A percentile compares a stretch with the other conserved stretches of the same genome.
Conservation (phyloP, 1,284 basidiomycete genomes). For the Ceratobasidium sp. region DNA sequence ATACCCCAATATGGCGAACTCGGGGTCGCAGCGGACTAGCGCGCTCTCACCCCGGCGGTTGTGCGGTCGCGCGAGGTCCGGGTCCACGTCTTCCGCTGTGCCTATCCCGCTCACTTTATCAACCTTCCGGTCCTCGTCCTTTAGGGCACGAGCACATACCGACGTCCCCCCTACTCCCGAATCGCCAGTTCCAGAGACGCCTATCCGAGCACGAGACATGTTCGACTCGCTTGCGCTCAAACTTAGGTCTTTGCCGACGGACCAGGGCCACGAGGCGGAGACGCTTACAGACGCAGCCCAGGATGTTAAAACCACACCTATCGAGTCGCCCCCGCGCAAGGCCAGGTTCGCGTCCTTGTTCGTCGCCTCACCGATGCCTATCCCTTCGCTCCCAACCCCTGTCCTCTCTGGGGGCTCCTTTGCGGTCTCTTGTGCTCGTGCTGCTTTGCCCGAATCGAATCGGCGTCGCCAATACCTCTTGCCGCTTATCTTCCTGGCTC, state of each 20-base stretch:
- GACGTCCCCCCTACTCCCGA: constrained; percentile 28
- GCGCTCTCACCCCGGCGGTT: constrained; percentile 31
- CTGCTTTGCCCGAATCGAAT: constrained; percentile 34
- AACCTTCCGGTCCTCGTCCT: not conserved
- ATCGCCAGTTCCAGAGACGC: constrained; percentile 27
- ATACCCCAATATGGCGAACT: constrained; percentile 15
- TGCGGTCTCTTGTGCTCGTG: constrained; percentile 41
- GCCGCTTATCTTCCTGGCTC: constrained; percentile 45
- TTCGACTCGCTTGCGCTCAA: constrained; percentile 42
- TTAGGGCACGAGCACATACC: constrained; percentile 18
- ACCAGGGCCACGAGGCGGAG: not conserved
- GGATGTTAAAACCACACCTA: constrained; percentile 2
- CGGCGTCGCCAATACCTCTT: constrained; percentile 28
- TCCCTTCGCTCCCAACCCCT: constrained; percentile 39
- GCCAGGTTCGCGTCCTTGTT: constrained; percentile 23
- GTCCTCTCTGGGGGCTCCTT: constrained; percentile 42
- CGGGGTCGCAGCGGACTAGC: constrained; percentile 27
- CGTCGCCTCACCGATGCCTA: constrained; percentile 26
- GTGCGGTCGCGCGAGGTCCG: constrained; percentile 28
- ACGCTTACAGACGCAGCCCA: not conserved
- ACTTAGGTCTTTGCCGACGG: constrained; percentile 36
- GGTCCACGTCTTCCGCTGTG: constrained; percentile 28
- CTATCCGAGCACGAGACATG: constrained; percentile 38
- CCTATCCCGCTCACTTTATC: constrained; percentile 16
- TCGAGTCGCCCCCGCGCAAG: constrained; percentile 15